A percentile compares a stretch with the other conserved stretches of the same genome.
These are phyloP conservation scores for Pleurotus citrinopileatus DNA, from an alignment of 768 basidiomycete species.

Conservation along the genomic window DNA sequence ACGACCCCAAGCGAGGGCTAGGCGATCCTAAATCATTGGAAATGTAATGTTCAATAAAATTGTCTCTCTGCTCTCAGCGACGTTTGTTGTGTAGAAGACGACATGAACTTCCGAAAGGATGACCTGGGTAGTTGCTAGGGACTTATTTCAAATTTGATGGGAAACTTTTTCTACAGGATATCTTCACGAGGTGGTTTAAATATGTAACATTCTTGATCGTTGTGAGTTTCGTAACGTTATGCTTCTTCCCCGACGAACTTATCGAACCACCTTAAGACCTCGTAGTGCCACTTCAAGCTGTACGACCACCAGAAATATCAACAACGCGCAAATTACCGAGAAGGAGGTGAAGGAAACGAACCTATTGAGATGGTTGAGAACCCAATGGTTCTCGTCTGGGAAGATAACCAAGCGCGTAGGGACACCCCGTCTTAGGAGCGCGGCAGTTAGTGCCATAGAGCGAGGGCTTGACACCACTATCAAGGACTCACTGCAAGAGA, in stretches of 20 bases:
- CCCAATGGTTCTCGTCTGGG: constrained; percentile 94
- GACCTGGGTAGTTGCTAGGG: no score
- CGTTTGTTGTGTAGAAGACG: no score
- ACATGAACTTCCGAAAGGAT: no score
- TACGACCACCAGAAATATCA: background rate
- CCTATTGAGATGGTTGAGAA: constrained; percentile 77
- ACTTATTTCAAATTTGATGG: no score
- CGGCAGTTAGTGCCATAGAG: background rate
- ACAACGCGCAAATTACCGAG: background rate
- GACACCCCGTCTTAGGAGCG: constrained; percentile 51
- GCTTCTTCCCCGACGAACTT: constrained; percentile 48
- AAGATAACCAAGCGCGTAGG: constrained; percentile 80
- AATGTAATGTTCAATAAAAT: no score
- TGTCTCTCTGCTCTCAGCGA: no score
- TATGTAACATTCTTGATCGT: no score
- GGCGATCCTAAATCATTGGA: no score
- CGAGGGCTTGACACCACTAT: background rate
- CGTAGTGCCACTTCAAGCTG: constrained; percentile 92
- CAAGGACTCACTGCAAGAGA: constrained; percentile 63
- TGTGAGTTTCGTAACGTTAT: no score
- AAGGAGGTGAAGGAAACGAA: constrained; percentile 19
- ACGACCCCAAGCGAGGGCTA: no score
- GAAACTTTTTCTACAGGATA: no score
- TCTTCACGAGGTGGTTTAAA: no score
- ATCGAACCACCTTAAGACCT: constrained; percentile 91